These are phyloP conservation scores for Globisporangium radiosum DNA, from an alignment of 352 stramenopile genomes.

Conservation along the genomic window DNA sequence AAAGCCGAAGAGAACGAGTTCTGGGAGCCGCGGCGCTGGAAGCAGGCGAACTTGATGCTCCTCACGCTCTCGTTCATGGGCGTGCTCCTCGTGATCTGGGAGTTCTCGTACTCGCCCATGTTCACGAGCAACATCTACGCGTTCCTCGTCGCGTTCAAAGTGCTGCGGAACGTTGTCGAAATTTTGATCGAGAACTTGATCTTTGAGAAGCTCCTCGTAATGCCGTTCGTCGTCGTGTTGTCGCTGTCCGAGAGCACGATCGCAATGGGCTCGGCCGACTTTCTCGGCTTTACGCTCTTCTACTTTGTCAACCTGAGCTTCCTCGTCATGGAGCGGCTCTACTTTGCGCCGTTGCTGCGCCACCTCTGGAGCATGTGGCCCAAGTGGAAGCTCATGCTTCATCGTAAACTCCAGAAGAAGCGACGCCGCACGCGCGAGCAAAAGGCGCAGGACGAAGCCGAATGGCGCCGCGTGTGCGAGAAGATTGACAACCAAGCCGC, in stretches of 20 bases:
- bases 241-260: constrained; percentile 90
- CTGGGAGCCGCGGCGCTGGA: constrained; percentile 85
- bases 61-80: constrained; percentile 78
- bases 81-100: constrained; percentile 90
- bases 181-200: constrained; percentile 80
- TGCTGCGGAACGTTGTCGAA: constrained; percentile 80
- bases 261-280: constrained; percentile 93
- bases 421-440: constrained; percentile 85
- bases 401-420: constrained; percentile 65
- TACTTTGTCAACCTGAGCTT: constrained; percentile 93
- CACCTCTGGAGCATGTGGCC: constrained; percentile 81
- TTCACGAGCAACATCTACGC: constrained; percentile 92
- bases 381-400: constrained; percentile 88
- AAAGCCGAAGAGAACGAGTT: constrained; percentile 62
- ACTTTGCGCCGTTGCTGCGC: constrained; percentile 86
- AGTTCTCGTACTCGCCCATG: constrained; percentile 93
- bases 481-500: constrained; percentile 91
- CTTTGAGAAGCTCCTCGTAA: constrained; percentile 88
- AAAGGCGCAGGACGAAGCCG: constrained; percentile 88
- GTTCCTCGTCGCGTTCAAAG: constrained; percentile 89
- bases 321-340: constrained; percentile 92
- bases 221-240: constrained; percentile 88
- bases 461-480: constrained; percentile 92
- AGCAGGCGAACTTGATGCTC: constrained; percentile 89
- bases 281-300: constrained; percentile 93